These are phyloP conservation scores for Penicillium coffeae DNA, from an alignment of 495 filamentous ascomycete species.

Conservation along the genomic window DNA sequence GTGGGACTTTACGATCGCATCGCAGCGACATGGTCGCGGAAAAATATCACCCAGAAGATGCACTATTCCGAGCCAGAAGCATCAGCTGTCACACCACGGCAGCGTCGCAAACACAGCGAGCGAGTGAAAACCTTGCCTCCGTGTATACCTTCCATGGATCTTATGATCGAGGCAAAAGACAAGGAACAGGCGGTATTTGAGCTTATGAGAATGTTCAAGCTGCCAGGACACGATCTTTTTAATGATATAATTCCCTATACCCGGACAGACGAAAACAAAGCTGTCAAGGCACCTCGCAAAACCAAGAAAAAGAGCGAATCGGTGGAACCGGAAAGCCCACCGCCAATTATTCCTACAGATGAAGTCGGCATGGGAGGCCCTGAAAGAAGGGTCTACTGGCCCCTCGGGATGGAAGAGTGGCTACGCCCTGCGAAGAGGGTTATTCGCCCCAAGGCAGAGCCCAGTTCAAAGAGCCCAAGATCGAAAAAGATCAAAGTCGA, in stretches of 20 bases:
- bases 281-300: conserved; percentile 48
- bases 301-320: conserved; percentile 46
- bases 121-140: conserved; percentile 76
- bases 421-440: conserved; percentile 72
- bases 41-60: conserved; percentile 91
- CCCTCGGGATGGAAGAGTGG: conserved; percentile 85
- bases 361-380: conserved; percentile 87
- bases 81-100: conserved; percentile 67
- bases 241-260: conserved; percentile 76
- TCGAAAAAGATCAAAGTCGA: conserved; percentile 24
- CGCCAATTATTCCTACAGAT: conserved; percentile 52
- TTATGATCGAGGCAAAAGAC: conserved; percentile 99
- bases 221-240: conserved; percentile 71
- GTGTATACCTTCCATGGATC: conserved; percentile 75
- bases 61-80: conserved; percentile 84
- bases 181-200: conserved; percentile 98
- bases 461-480: conserved; percentile 19
- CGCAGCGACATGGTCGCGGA: conserved; percentile 77
- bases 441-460: conserved; percentile 51
- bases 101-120: conserved; percentile 79
- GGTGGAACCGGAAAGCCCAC: conserved; percentile 46
- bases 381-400: conserved; percentile 89
- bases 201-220: conserved; percentile 79
- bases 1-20: conserved; percentile 68
- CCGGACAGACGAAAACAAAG: conserved; percentile 73